Base-by-base conservation (phyloP, 2,329 filamentous ascomycete species). In the Thelonectria olida region DNA sequence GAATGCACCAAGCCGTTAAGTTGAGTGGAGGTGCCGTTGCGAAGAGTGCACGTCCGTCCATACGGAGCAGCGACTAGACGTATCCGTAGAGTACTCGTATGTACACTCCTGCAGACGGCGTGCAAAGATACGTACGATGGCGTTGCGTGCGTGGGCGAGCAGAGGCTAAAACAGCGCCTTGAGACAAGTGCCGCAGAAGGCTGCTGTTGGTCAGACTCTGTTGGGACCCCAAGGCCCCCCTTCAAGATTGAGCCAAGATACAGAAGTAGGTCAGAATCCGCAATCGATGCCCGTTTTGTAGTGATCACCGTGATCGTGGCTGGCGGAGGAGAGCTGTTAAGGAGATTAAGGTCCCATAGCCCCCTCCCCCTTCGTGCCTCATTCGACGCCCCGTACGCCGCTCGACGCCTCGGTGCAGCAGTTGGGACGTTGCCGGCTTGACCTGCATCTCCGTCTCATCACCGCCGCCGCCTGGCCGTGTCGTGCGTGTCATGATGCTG, bases 251-350 rank as follows among this genome's bases (percentile, higher is more conserved):
- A 34, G 52, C 52, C 48, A 62, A 38, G 54, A 58, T 61, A 60
- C 63, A 61, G 61, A 64, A 56, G 60, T 65, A 67, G 54, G 61
- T 7, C 15, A 22, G 39, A 60, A 60, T 47, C 45, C 57, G 51
- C 57, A 60, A 22, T 25, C 38, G 28, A 54, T 51, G 38, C 68
- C 67, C 63, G 60, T 69, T 70, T 67, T 42, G 68, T 66, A 53
- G 57, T 53, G 49, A 59, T 44, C 62, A 49, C 68, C 64, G 67
- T 63, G 60, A 69, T 66, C 41, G 67, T 70, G 68, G 68, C 68
- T 70, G 66, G 66, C 67, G 64, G 56, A 69, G 20, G 51, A 47
- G 27, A 45, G 25, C 51, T 60, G 51, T 51, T 55, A 66, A 64
- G 60, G 66, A 67, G 67, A 67, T 70, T 70, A 49, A 58, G 44